phyloP scores from a whole-genome alignment of 2,329 filamentous ascomycete species.

The Annulohypoxylon truncatum region DNA sequence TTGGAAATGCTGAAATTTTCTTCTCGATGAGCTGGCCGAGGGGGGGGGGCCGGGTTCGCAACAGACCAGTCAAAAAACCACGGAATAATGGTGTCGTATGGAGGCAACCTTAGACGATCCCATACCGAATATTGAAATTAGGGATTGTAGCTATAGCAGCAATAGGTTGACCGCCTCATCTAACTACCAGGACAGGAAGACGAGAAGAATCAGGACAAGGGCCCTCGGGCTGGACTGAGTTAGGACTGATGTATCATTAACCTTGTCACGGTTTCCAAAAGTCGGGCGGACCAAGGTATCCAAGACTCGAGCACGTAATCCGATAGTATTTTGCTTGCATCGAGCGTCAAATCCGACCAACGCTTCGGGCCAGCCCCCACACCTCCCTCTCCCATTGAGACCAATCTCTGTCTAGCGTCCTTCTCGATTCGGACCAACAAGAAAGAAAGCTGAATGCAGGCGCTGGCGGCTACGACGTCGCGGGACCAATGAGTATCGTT shows the following conservation, averaged over 20 bases:
- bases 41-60: conserved; percentile 20
- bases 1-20: conserved; percentile 15
- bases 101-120: conserved; percentile 25
- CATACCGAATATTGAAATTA: conserved; percentile 21
- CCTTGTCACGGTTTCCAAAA: conserved; percentile 18
- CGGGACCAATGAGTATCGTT: conserved; percentile 13
- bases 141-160: conserved; percentile 13
- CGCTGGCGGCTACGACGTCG: conserved; percentile 27
- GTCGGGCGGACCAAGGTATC: conserved; percentile 19
- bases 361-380: conserved; percentile 28
- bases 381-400: conserved; percentile 13
- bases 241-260: conserved; percentile 30
- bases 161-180: conserved; percentile 36
- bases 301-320: conserved; percentile 34
- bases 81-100: conserved; percentile 22
- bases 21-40: conserved; percentile 32
- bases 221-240: conserved; percentile 19
- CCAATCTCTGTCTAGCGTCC: conserved; percentile 8
- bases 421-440: conserved; percentile 33
- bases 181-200: conserved; percentile 12
- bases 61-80: conserved; percentile 23
- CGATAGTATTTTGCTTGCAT: conserved; percentile 23
- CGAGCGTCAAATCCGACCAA: conserved; percentile 18
- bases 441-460: conserved; percentile 34
- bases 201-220: conserved; percentile 32